Evolutionary conservation across 495 filamentous ascomycete genomes (phyloP).

Genomic region (Echria macrotheca): DNA sequence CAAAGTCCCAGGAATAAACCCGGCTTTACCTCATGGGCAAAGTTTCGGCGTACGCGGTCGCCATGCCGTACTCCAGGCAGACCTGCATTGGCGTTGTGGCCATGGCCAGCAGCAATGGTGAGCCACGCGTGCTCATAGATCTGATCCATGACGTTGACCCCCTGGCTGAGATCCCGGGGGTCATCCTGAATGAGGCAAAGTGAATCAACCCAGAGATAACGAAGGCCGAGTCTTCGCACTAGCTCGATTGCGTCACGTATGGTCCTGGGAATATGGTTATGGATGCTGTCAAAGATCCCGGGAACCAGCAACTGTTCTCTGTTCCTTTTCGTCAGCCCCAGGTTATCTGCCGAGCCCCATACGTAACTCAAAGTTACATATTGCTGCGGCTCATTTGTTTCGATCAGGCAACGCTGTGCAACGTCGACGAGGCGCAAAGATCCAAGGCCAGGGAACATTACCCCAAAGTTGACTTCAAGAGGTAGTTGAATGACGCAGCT

Average conservation of each 20-base stretch:
- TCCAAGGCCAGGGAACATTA: neutral
- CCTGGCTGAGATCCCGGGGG: neutral
- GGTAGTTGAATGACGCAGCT: no score
- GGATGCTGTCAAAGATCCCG: neutral
- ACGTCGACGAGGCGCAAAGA: neutral
- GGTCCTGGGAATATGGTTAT: slow-evolving; percentile 11
- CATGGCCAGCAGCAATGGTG: neutral
- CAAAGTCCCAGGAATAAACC: neutral
- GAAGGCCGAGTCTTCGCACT: slow-evolving; percentile 2
- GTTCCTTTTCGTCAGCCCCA: neutral
- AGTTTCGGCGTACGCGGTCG: neutral
- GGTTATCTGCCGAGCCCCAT: neutral
- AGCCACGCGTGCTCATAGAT: neutral
- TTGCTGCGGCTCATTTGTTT: neutral
- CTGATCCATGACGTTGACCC: neutral
- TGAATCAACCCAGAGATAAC: slow-evolving; percentile 20
- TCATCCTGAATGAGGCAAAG: neutral
- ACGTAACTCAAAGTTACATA: neutral
- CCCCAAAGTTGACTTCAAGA: no score
- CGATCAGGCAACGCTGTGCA: neutral
- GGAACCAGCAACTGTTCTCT: slow-evolving; percentile 1
- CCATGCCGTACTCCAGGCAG: neutral
- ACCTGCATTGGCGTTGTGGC: neutral
- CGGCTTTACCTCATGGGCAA: neutral
- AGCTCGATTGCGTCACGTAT: slow-evolving; percentile 21